A percentile compares a stretch with the other conserved stretches of the same genome.
phyloP scores from a whole-genome alignment of 305 asterid genomes.

The Solanum aculeatissimum region DNA sequence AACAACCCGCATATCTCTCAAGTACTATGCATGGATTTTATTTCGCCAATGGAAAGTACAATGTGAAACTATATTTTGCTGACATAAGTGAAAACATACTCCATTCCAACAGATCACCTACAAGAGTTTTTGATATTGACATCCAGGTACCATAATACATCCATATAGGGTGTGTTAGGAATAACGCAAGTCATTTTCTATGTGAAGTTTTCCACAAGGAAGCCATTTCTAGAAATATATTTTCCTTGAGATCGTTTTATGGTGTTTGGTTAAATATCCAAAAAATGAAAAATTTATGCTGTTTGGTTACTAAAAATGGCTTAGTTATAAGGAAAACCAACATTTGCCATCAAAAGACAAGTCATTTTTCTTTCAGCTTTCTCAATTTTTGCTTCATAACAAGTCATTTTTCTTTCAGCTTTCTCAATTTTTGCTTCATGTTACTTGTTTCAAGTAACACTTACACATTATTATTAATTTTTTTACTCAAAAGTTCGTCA shows the following conservation, averaged over 20 bases:
- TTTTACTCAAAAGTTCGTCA: not conserved
- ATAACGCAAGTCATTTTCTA: not conserved
- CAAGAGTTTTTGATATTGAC: constrained; percentile 1
- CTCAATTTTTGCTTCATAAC: not conserved
- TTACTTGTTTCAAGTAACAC: not conserved
- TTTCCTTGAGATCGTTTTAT: not conserved
- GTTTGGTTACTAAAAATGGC: not conserved
- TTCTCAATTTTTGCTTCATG: not conserved
- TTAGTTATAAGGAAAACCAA: not conserved
- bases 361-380: not conserved
- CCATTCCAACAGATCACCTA: not conserved
- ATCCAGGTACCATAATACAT: not conserved
- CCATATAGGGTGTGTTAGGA: not conserved
- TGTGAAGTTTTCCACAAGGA: not conserved
- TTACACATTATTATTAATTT: not conserved
- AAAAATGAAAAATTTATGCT: not conserved
- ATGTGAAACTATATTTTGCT: not conserved
- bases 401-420: not conserved
- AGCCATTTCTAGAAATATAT: not conserved
- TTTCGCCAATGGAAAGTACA: not conserved
- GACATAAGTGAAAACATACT: not conserved
- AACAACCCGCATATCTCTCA: constrained; percentile 6
- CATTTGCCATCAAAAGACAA: not conserved
- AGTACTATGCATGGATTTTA: constrained; percentile 12
- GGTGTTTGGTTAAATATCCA: not conserved